Evolutionary conservation across 225 moss, liverwort and hornwort species (phyloP), one percentile per base, ranked within the genome.

Genomic region (Polytrichum commune): DNA sequence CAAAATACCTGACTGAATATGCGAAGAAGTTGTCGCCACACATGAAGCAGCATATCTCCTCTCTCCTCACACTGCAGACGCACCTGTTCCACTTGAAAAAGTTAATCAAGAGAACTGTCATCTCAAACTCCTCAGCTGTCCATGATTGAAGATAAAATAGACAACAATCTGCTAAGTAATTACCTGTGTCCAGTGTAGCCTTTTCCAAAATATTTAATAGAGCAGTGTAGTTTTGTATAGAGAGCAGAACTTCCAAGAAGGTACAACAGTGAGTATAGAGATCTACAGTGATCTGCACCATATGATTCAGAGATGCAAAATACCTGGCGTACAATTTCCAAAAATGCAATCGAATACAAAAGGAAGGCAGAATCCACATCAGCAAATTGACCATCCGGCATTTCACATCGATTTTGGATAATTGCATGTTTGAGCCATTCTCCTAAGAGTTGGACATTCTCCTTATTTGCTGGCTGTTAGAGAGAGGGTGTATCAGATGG

Each of bases 281-380:
- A 46, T 46, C 13, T 16, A 13, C 16, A 3, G 46, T 46, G 46
- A 46, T 16, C 46, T 46, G 46, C 3, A 46, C 46, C 46, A 16
- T 16, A 46, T 46, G 46, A 46, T 46, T 46, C 46, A 46, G 16
- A 46, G 46, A 16, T 46, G 46, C 46, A 46, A 46, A 16, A 66
- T 73, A 97, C 97, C 91, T 98, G 95, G 76, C 97, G 89, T 19
- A 98, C 91, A 78, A 95, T 70, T 83, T 98, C 97, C 78, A 98
- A 60, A 75, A 87, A 91, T 55, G 97, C 95, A 75, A 98, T 89
- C 25, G 88, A 86, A 78, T 98, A 79, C 57, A 98, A 61, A 71
- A 91, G 80, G 60, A 98, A 98, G 61, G 91, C 91, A 46, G 74
- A 88, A 60, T 82, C 91, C 6, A 89, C 90, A 65, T 91, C 77